Conservation (phyloP, 306 rosid genomes). For the Acmispon strigosus region DNA sequence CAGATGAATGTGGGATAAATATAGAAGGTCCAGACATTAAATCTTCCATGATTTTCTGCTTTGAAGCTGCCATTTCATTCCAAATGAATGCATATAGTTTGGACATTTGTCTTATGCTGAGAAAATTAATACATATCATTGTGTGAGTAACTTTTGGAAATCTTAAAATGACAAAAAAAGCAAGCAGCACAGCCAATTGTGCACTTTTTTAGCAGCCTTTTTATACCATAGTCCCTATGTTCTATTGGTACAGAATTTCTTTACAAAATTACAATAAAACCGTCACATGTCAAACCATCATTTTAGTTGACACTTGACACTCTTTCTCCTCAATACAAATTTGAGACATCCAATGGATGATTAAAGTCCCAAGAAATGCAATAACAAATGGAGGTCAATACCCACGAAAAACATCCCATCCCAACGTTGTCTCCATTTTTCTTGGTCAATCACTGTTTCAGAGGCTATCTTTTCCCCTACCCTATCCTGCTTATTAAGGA, state of each 20-base stretch:
- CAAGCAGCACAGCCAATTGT: not conserved
- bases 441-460: not conserved
- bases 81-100: constrained; percentile 65
- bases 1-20: constrained; percentile 58
- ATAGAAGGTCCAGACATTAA: constrained; percentile 61
- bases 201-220: not conserved
- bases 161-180: not conserved
- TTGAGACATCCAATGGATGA: not conserved
- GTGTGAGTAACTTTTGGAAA: constrained; percentile 4
- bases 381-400: not conserved
- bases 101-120: constrained; percentile 77
- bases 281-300: not conserved
- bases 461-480: not conserved
- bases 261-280: not conserved
- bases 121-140: constrained; percentile 7
- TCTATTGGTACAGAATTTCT: not conserved
- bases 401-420: not conserved
- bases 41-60: constrained; percentile 48
- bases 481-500: not conserved
- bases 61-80: constrained; percentile 69
- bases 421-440: not conserved
- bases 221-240: not conserved
- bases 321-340: not conserved
- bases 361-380: not conserved
- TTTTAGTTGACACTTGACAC: not conserved